Percentiles rank a stretch among this genome's conserved stretches.
Evolutionary conservation across 768 basidiomycete genomes (phyloP).

Genomic region (Tylopilus felleus): DNA sequence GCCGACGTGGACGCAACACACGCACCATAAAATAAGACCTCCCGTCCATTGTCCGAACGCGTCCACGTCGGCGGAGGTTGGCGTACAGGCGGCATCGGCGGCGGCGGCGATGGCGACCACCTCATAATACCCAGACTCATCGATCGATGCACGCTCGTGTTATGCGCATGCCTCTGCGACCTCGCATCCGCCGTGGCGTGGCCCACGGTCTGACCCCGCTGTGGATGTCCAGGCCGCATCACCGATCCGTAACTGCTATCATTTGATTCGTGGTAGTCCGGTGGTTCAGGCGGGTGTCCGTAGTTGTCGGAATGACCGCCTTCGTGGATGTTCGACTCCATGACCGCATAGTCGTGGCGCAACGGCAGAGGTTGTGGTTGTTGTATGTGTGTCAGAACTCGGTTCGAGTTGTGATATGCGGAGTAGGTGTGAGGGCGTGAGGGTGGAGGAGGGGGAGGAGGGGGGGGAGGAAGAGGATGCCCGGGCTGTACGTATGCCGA

Average conservation of each 20-base stretch:
- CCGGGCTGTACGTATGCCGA: background rate
- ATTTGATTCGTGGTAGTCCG: conserved; percentile 12
- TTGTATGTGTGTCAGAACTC: conserved; percentile 36
- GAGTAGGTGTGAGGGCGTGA: conserved; percentile 2
- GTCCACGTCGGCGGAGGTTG: no score
- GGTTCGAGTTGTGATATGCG: conserved; percentile 17
- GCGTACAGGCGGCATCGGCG: no score
- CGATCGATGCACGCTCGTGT: no score
- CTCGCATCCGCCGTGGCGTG: conserved; percentile 36
- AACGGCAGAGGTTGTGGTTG: conserved; percentile 25
- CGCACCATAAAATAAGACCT: no score
- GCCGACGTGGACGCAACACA: no score
- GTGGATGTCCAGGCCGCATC: conserved; percentile 3
- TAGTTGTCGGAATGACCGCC: conserved; percentile 14
- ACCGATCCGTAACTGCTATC: conserved; percentile 9
- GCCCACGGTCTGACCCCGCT: conserved; percentile 11
- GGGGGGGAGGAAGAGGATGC: no score
- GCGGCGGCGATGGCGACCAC: no score
- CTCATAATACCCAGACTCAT: no score
- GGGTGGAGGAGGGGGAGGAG: background rate
- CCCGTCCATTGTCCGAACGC: background rate
- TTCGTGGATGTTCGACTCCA: conserved; percentile 12
- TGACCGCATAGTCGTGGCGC: conserved; percentile 18
- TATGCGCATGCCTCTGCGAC: no score
- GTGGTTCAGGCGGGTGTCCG: conserved; percentile 19